Conservation (phyloP, 129 eudicot genomes). For the carrot (Daucus carota) region DNA sequence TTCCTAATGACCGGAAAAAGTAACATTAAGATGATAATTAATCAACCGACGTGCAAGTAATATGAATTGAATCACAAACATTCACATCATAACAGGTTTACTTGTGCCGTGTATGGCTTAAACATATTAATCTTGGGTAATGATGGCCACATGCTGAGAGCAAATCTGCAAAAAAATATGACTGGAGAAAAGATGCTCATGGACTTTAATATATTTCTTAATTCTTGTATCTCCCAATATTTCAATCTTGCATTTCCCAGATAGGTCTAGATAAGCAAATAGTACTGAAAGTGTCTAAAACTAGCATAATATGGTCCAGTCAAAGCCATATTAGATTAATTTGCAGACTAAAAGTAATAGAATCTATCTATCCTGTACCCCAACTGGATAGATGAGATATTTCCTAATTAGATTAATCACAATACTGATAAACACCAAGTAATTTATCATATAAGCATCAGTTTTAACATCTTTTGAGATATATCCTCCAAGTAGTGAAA, state of each 20-base stretch:
- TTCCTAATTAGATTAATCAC: neutral
- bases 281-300: neutral
- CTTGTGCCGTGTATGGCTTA: neutral
- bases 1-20: conserved; percentile 34
- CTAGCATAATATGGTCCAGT: neutral
- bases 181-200: neutral
- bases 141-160: neutral
- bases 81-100: neutral
- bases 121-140: neutral
- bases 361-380: neutral
- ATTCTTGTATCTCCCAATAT: neutral
- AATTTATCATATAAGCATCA: neutral
- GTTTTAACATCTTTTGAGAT: neutral
- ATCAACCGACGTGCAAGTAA: neutral
- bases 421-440: neutral
- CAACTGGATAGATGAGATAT: neutral
- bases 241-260: neutral
- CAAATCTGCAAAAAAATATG: neutral
- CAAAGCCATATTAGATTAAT: neutral
- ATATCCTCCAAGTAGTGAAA: neutral
- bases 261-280: neutral
- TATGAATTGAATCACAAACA: neutral
- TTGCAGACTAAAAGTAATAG: neutral
- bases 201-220: neutral
- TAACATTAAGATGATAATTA: neutral